phyloP scores from a whole-genome alignment of 2,329 filamentous ascomycete species.

The Fusarium sp. region DNA sequence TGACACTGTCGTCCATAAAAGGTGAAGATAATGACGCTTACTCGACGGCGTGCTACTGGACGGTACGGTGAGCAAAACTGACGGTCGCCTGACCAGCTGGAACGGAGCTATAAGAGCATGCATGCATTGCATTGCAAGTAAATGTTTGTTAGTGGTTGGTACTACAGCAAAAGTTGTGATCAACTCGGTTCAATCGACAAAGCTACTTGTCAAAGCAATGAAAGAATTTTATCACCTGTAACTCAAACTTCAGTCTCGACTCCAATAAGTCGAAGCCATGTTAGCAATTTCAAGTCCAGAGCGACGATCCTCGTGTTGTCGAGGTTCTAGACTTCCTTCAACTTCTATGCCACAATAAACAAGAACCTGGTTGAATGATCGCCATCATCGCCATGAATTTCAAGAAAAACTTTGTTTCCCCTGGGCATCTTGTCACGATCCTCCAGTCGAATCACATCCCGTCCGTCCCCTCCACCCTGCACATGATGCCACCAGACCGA shows the following conservation, averaged over 20 bases:
- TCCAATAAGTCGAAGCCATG: not conserved
- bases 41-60: conserved; percentile 49
- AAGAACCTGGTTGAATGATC: conserved; percentile 20
- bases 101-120: conserved; percentile 30
- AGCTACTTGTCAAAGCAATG: not conserved
- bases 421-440: conserved; percentile 33
- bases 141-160: conserved; percentile 9
- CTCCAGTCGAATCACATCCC: conserved; percentile 42
- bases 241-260: conserved; percentile 5
- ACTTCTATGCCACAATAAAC: conserved; percentile 2
- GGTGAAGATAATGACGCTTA: conserved; percentile 51
- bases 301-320: conserved; percentile 5
- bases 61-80: conserved; percentile 31
- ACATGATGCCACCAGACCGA: conserved; percentile 43
- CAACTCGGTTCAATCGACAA: not conserved
- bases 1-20: conserved; percentile 44
- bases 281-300: not conserved
- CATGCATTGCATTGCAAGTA: conserved; percentile 21
- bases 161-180: not conserved
- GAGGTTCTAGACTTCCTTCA: conserved; percentile 9
- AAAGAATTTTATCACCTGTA: not conserved
- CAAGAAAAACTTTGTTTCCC: conserved; percentile 34
- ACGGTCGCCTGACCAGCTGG: conserved; percentile 41
- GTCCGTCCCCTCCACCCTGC: conserved; percentile 27
- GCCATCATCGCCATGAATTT: conserved; percentile 6